Evolutionary conservation across 2,329 filamentous ascomycete genomes (phyloP), one percentile per base, ranked within the genome.

Genomic region (Ceratocystis eucalypticola): DNA sequence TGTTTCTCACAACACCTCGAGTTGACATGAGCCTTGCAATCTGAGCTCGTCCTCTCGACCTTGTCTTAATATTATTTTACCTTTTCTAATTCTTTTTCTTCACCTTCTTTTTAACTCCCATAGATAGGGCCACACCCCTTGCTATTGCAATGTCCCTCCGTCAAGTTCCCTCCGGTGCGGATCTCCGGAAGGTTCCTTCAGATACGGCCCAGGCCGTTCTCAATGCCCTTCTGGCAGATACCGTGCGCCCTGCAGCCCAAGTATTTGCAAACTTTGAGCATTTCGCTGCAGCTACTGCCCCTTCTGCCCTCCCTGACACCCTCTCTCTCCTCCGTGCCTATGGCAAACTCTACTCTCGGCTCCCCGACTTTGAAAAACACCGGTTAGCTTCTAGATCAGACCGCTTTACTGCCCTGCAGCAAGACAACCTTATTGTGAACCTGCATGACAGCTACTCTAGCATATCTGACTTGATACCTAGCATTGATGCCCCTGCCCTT

Each of bases 401-500:
- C 25, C 30, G 44, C 3, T 22, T 46, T 4, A 53, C 44, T 5
- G 61, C 22, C 3, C 41, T 48, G 25, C 61, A 46, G 25, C 48
- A 62, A 7, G 46, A 72, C 22, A 66, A 69, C 2, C 69, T 68
- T 10, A 71, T 71, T 10, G 61, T 68, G 7, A 41, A 73, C 25
- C 70, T 75, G 1, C 74, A 75, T 65, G 25, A 65, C 25, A 73
- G 72, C 10, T 76, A 77, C 68, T 68, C 68, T 1, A 77, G 77
- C 68, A 76, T 80, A 37, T 74, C 75, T 1, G 76, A 77, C 55
- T 74, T 76, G 64, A 70, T 77, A 8, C 57, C 69, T 25, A 66
- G 69, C 1, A 70, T 69, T 6, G 48, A 72, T 7, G 69, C 69
- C 5, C 73, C 74, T 4, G 74, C 74, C 15, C 68, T 76, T 30